Percentiles rank a stretch among this genome's conserved stretches.
These are phyloP conservation scores for Globisporangium uncinulatum DNA, from an alignment of 352 stramenopile genomes.

Conservation along the genomic window DNA sequence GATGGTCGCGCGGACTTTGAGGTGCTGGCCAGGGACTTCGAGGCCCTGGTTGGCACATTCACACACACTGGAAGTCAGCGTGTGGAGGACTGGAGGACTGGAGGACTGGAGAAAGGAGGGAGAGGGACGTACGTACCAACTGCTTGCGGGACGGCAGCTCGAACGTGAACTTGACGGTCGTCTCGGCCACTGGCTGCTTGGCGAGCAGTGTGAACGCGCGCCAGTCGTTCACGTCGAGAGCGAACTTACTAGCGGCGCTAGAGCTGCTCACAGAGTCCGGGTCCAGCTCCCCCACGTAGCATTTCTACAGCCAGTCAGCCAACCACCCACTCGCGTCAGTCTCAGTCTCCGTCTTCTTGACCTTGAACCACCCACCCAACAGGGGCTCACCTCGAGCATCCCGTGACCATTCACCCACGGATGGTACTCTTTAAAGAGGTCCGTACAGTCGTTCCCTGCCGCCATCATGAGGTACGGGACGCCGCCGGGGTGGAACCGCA, in stretches of 20 bases:
- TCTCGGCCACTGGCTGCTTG: conserved; percentile 49
- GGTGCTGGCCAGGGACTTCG: conserved; percentile 64
- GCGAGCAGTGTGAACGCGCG: conserved; percentile 49
- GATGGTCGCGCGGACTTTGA: conserved; percentile 77
- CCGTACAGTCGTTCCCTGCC: conserved; percentile 92
- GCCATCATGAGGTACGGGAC: conserved; percentile 87
- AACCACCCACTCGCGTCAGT: conserved; percentile 2
- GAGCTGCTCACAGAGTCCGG: conserved; percentile 28
- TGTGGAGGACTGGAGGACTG: background rate
- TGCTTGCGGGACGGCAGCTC: conserved; percentile 58
- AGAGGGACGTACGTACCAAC: conserved; percentile 22
- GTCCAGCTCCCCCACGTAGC: conserved; percentile 65
- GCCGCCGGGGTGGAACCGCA: conserved; percentile 97
- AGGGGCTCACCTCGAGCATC: conserved; percentile 65
- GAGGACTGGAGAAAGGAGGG: background rate
- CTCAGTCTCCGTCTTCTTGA: no score
- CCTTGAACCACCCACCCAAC: no score
- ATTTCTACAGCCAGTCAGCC: conserved; percentile 39
- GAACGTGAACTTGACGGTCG: conserved; percentile 75
- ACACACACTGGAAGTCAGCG: background rate
- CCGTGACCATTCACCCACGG: conserved; percentile 91
- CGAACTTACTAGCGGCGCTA: conserved; percentile 27
- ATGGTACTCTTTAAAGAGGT: conserved; percentile 97
- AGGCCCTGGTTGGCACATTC: conserved; percentile 31
- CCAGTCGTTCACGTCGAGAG: conserved; percentile 63